Conservation (phyloP, 2,329 filamentous ascomycete species). For the Phialocephala sp. region DNA sequence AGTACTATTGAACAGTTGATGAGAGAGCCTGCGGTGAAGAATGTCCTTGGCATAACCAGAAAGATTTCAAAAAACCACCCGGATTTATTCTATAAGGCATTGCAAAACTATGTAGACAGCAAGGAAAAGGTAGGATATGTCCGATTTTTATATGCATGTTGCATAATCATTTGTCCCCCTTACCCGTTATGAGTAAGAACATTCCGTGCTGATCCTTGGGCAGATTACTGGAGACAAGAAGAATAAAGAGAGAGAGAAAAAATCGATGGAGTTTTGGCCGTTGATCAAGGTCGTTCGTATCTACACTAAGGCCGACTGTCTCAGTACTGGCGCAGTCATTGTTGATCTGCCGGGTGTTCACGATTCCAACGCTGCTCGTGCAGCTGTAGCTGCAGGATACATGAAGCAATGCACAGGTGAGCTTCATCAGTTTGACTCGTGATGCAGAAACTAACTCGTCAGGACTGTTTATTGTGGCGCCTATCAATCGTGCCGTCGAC, state of each 20-base stretch:
- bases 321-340: conserved; percentile 55
- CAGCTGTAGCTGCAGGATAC: conserved; percentile 55
- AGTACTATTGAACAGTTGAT: conserved; percentile 35
- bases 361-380: conserved; percentile 55
- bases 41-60: conserved; percentile 32
- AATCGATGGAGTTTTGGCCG: conserved; percentile 49
- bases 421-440: not conserved
- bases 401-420: conserved; percentile 60
- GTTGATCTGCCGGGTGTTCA: conserved; percentile 61
- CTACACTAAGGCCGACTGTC: conserved; percentile 51
- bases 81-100: conserved; percentile 30
- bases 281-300: conserved; percentile 48
- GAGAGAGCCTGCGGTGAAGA: conserved; percentile 22
- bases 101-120: conserved; percentile 37
- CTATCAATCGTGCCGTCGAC: conserved; percentile 64
- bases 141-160: not conserved
- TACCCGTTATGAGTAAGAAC: no score
- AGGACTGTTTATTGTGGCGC: conserved; percentile 66
- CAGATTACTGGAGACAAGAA: not conserved
- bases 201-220: not conserved
- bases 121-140: conserved; percentile 31
- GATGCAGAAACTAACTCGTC: not conserved
- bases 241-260: conserved; percentile 46
- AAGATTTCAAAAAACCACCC: conserved; percentile 27
- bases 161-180: not conserved